Evolutionary conservation across 495 filamentous ascomycete species (phyloP).

Genomic region (Daldinia grandis): DNA sequence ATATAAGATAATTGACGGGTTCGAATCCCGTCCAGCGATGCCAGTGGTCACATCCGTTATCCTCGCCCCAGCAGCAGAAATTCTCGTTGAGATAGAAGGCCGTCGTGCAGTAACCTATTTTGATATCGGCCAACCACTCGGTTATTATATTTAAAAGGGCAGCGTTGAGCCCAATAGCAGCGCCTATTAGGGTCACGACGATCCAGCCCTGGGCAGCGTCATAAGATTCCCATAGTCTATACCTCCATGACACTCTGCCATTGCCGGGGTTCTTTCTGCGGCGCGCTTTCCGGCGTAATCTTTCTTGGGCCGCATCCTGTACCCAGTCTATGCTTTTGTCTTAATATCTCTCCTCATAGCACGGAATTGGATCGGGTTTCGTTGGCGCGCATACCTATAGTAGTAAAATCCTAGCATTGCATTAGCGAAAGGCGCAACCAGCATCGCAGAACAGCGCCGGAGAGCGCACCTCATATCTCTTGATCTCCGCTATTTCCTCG

Average conservation of each 20-base stretch:
- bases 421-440: conserved; percentile 12
- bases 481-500: conserved; percentile 97
- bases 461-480: conserved; percentile 81
- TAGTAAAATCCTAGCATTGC: conserved; percentile 74
- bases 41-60: conserved; percentile 91
- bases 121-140: conserved; percentile 96
- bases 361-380: background rate
- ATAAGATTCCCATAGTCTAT: conserved; percentile 84
- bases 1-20: conserved; percentile 85
- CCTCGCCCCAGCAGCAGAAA: conserved; percentile 98
- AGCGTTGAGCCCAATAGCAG: conserved; percentile 91
- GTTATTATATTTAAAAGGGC: conserved; percentile 95
- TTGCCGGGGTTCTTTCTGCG: conserved; percentile 75
- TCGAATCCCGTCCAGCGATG: conserved; percentile 83
- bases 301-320: conserved; percentile 93
- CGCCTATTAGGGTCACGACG: conserved; percentile 92
- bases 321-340: conserved; percentile 77
- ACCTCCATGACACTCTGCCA: conserved; percentile 79
- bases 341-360: background rate
- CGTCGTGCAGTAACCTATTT: conserved; percentile 91
- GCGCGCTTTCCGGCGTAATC: conserved; percentile 78
- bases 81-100: conserved; percentile 97
- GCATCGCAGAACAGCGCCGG: background rate
- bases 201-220: conserved; percentile 99
- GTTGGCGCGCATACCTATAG: conserved; percentile 69